Evolutionary conservation across 495 filamentous ascomycete genomes (phyloP), one percentile per base, ranked within the genome.

Genomic region (Aspergillus ellipticus): DNA sequence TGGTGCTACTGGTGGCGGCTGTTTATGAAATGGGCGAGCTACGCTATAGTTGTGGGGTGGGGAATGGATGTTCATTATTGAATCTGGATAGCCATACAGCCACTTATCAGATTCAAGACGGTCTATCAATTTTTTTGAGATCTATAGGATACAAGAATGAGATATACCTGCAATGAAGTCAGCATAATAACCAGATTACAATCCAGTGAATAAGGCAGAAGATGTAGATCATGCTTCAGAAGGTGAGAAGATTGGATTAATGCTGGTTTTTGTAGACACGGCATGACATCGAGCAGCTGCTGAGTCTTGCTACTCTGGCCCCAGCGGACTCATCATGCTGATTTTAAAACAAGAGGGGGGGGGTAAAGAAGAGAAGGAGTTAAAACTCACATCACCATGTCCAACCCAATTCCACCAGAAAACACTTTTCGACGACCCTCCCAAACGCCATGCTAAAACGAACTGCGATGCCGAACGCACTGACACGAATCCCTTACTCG

Each of bases 231-330:
- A 59, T 43, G 57, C 47, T 54, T 78, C 74, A 75, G 70, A 69
- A 73, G 63, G 67, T 72, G 79, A 82, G 78, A 82, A 82, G 78
- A 80, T 77, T 57, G 59, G 54, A 42, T 43, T 55, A 62, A 66
- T 64, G 78, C 79, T 81, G 79, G 78, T 76, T 58, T 71, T 74
- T 75, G 68, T 67, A 81, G 77, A 59, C 78, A 82, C 71, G 53
- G 75, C 67, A 72, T 58, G 55, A 72, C 71, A 71, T 71, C 70
- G 55, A 51, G 57, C 56, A 45, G 66, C 68, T 56, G 57, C 55
- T 51, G 68, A 71, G 66, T 71, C 66, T 71, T 70, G 61, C 75
- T 82, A 78, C 74, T 81, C 71, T 82, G 77, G 79, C 78, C 79
- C 78, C 76, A 81, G 79, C 77, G 69, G 58, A 64, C 64, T 81